These are phyloP conservation scores for Suillus hirtellus DNA, from an alignment of 768 basidiomycete species.

Conservation along the genomic window DNA sequence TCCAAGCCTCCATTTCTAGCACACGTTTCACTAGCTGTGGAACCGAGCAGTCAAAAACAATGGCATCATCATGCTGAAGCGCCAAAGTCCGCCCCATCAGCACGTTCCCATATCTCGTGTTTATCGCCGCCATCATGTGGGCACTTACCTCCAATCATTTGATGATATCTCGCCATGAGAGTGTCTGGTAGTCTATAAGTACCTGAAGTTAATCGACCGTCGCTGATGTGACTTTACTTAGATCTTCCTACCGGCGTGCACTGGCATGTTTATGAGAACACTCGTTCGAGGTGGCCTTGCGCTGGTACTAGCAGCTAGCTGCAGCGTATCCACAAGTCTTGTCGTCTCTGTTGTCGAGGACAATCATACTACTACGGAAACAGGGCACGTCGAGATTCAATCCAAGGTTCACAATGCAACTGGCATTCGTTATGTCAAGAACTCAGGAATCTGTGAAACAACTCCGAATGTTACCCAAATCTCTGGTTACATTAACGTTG, in stretches of 20 bases:
- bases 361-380: not conserved
- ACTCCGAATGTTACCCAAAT: conserved; percentile 62
- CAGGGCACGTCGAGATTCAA: conserved; percentile 11
- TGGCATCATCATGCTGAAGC: not conserved
- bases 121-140: not conserved
- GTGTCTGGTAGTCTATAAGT: not conserved
- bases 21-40: not conserved
- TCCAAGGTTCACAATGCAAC: conserved; percentile 27
- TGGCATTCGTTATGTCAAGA: conserved; percentile 48
- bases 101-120: too few species aligned
- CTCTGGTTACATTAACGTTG: conserved; percentile 63
- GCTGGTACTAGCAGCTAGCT: conserved; percentile 6
- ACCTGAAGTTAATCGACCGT: not conserved
- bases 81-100: too few species aligned
- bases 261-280: conserved; percentile 17
- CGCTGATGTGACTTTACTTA: not conserved
- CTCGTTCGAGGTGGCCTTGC: conserved; percentile 2
- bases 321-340: not conserved
- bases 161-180: too few species aligned
- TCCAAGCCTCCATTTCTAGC: not conserved
- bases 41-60: not conserved
- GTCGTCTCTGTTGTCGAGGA: conserved; percentile 1
- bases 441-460: conserved; percentile 68
- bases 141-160: not conserved
- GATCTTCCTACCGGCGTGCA: not conserved